A percentile compares a stretch with the other conserved stretches of the same genome.
These are phyloP conservation scores for Arachnopeziza araneosa DNA, from an alignment of 2,329 filamentous ascomycete species.

Conservation along the genomic window DNA sequence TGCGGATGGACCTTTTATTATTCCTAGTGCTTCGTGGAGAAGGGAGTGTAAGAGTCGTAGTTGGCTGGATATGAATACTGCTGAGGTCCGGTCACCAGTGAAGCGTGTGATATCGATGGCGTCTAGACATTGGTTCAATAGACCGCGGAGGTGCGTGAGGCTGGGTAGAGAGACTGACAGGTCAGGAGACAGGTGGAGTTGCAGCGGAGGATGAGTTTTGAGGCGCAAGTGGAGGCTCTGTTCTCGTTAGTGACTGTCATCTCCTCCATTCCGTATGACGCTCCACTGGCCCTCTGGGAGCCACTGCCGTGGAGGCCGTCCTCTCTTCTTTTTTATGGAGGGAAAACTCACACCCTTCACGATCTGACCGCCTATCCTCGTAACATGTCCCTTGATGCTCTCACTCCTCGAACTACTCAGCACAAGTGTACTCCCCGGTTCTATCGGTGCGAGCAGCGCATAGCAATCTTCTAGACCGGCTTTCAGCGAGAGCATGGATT, in stretches of 20 bases:
- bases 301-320: no score
- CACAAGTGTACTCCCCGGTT: conserved; percentile 82
- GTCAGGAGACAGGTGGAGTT: conserved; percentile 30
- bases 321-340: no score
- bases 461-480: conserved; percentile 83
- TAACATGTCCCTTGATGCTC: conserved; percentile 86
- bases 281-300: no score
- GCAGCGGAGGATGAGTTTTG: conserved; percentile 51
- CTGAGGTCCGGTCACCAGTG: conserved; percentile 57
- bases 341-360: conserved; percentile 72
- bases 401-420: conserved; percentile 84
- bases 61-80: conserved; percentile 47
- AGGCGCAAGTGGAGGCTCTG: conserved; percentile 75
- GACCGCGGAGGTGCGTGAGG: conserved; percentile 64
- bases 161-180: conserved; percentile 53
- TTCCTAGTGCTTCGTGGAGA: conserved; percentile 44
- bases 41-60: conserved; percentile 51
- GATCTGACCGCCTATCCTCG: conserved; percentile 81
- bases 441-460: conserved; percentile 74
- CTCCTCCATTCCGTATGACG: not conserved
- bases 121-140: conserved; percentile 78
- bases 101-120: conserved; percentile 73
- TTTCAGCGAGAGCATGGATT: conserved; percentile 28
- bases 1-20: conserved; percentile 49
- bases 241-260: not conserved